Base-by-base conservation (phyloP, 2,329 filamentous ascomycete species). In the Orbilia ellipsospora region DNA sequence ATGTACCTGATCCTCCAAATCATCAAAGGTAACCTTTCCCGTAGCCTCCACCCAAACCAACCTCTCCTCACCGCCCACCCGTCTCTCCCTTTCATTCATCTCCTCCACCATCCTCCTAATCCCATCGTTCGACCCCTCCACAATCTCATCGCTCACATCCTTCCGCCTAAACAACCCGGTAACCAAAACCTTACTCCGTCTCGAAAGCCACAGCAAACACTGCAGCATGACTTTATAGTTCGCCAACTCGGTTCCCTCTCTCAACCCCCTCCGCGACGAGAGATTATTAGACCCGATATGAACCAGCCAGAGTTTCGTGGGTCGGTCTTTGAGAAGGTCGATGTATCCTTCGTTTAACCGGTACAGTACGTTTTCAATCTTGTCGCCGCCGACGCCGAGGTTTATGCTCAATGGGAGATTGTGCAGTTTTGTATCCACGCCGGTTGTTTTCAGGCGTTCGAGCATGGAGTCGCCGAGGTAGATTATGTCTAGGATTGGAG, bases 341-440 rank as follows among this genome's bases (percentile, higher is more conserved):
- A 51, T 45, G 23, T 78, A 74, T 1, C 78, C 77, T 1, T 68
- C 12, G 5, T 67, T 45, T 8, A 79, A 63, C 4, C 79, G 66
- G 45, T 77, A 79, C 5, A 80, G 65, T 0, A 80, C 66, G 16
- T 80, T 79, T 50, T 79, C 70, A 13, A 78, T 77, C 54, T 78
- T 79, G 15, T 80, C 79, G 8, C 79, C 79, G 8, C 79, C 79
- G 18, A 79, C 78, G n/a, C 78, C 78, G 5, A 78, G 78, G 45
- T 80, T 79, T 8, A 79, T 70, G 12, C 77, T 74, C 10, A 70
- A 66, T 1, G 79, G 78, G 56, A 77, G 77, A 5, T 75, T 45
- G 15, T 78, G 45, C 36, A 79, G 65, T 18, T 52, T 75, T 4
- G 64, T 42, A 16, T 61, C 72, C 10, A 44, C 16, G 0, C 78